Conservation (phyloP, 2,329 filamentous ascomycete species). For the Metarhizium album region DNA sequence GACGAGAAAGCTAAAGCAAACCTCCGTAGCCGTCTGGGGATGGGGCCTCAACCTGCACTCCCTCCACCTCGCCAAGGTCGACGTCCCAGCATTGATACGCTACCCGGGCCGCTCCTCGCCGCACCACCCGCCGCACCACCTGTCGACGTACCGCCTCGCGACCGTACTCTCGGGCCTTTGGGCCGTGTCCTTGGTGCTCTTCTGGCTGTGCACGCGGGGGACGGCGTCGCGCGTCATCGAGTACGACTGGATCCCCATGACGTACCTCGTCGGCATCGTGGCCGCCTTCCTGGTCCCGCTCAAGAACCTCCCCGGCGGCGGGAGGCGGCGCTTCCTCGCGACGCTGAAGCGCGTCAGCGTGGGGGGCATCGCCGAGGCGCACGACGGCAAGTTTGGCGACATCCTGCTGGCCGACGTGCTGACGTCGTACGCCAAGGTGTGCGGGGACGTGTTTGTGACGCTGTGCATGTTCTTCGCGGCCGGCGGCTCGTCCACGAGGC, state of each 20-base stretch:
- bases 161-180: conserved; percentile 64
- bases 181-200: conserved; percentile 59
- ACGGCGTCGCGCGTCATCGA: conserved; percentile 57
- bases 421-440: conserved; percentile 87
- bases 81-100: conserved; percentile 75
- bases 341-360: conserved; percentile 70
- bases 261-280: conserved; percentile 64
- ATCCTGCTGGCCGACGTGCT: conserved; percentile 87
- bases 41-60: conserved; percentile 91
- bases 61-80: conserved; percentile 68
- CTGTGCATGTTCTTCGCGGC: conserved; percentile 81
- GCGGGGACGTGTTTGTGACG: conserved; percentile 80
- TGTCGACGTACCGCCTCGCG: conserved; percentile 78
- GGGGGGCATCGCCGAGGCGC: conserved; percentile 74
- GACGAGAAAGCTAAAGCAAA: background rate
- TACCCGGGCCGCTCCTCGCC: conserved; percentile 67
- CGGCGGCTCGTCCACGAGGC: conserved; percentile 62
- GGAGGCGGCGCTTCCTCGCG: conserved; percentile 63
- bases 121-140: conserved; percentile 63
- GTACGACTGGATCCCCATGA: conserved; percentile 79
- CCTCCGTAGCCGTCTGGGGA: conserved; percentile 85
- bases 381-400: conserved; percentile 91
- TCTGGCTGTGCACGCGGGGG: conserved; percentile 73
- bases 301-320: conserved; percentile 54
- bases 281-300: conserved; percentile 64